phyloP scores from a whole-genome alignment of 2,329 filamentous ascomycete genomes.

The Phialophora chinensis region DNA sequence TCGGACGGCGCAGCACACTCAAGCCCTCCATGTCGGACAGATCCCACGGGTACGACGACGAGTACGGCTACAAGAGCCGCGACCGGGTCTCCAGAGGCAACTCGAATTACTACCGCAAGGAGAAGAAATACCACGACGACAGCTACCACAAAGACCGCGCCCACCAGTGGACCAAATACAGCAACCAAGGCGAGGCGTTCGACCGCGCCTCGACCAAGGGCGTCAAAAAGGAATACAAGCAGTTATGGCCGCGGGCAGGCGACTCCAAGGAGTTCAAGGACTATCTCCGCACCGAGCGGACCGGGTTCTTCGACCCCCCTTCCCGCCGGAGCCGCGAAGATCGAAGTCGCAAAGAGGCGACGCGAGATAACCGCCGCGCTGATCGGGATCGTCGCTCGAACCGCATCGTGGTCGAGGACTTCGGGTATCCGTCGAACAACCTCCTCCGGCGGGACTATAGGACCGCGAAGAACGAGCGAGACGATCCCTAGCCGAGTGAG shows the following conservation, averaged over 20 bases:
- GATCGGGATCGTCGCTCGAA: background rate
- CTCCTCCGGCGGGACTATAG: background rate
- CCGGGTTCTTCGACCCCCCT: background rate
- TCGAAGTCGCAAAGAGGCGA: background rate
- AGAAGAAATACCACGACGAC: background rate
- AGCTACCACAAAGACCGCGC: background rate
- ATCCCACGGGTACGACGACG: background rate
- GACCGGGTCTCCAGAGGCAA: background rate
- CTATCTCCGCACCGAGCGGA: conserved; percentile 10
- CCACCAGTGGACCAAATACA: background rate
- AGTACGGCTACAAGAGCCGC: background rate
- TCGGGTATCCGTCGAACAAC: background rate
- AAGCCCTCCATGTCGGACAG: background rate
- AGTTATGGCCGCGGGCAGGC: background rate
- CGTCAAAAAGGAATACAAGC: background rate
- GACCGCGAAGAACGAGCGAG: conserved; percentile 1
- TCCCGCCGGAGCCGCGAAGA: background rate
- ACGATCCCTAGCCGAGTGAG: background rate
- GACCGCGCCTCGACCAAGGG: background rate
- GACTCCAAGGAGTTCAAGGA: conserved; percentile 5
- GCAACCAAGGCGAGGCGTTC: background rate
- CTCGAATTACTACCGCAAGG: background rate
- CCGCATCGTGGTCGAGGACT: background rate
- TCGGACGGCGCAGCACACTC: background rate
- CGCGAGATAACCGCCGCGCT: background rate